phyloP scores from a whole-genome alignment of 208 protist genomes.

The Trypanosoma cruzi region DNA sequence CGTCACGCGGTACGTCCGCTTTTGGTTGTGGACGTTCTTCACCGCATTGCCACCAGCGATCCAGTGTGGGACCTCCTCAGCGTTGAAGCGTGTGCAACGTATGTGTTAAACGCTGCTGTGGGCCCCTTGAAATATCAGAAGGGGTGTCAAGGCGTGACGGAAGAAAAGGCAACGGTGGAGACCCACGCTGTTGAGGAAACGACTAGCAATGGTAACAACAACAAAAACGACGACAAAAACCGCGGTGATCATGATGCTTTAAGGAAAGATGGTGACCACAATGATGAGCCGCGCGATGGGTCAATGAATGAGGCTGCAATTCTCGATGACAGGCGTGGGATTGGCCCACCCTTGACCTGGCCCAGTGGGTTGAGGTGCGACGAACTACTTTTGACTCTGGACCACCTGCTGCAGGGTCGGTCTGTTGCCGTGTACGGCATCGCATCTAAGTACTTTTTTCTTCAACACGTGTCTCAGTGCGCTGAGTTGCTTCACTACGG shows the following conservation, averaged over 20 bases:
- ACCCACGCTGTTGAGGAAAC: background rate
- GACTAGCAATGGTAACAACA: background rate
- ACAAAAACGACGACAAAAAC: background rate
- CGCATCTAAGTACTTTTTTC: conserved; percentile 79
- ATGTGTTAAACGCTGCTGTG: background rate
- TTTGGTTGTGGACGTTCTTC: conserved; percentile 59
- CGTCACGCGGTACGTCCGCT: conserved; percentile 41
- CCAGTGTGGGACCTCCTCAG: conserved; percentile 21
- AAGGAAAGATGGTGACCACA: background rate
- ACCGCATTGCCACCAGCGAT: conserved; percentile 51
- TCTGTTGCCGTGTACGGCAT: conserved; percentile 80
- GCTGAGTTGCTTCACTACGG: conserved; percentile 43
- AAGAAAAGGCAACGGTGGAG: background rate
- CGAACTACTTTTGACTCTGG: conserved; percentile 65
- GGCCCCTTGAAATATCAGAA: background rate
- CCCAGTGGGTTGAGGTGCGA: conserved; percentile 49
- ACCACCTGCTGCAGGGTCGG: conserved; percentile 75
- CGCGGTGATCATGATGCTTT: background rate
- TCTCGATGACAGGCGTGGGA: background rate
- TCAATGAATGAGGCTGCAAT: background rate
- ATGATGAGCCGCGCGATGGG: background rate
- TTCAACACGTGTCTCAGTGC: conserved; percentile 66
- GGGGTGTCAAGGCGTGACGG: background rate
- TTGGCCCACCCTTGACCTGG: conserved; percentile 34
- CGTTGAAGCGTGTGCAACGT: conserved; percentile 1